Conservation (phyloP, 1,284 basidiomycete genomes). For the Cutaneotrichosporon curvatum region DNA sequence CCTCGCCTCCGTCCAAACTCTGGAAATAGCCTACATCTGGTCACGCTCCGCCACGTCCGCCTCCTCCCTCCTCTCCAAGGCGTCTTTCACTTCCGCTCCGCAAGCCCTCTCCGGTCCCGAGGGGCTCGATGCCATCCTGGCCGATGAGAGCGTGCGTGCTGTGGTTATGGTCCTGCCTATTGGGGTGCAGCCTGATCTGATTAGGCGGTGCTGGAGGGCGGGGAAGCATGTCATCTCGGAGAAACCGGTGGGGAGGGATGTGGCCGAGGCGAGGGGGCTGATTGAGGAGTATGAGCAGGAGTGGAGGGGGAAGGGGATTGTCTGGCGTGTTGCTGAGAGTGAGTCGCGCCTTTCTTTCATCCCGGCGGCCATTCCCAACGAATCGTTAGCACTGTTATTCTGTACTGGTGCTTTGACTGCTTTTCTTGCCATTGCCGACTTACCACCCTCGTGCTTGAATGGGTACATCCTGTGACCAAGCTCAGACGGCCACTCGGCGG, state of each 20-base stretch:
- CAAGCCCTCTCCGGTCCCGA: conserved; percentile 57
- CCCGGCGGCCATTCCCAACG: too few relatives aligned
- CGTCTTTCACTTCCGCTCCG: too few relatives aligned
- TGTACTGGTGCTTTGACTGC: not conserved
- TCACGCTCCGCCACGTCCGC: conserved; percentile 66
- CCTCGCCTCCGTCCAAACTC: conserved; percentile 52
- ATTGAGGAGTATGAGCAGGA: conserved; percentile 59
- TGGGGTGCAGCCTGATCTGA: conserved; percentile 59
- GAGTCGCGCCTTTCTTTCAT: too few relatives aligned
- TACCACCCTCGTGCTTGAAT: too few relatives aligned
- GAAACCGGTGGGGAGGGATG: conserved; percentile 72
- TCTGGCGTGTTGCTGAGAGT: conserved; percentile 80
- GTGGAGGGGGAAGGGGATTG: conserved; percentile 61
- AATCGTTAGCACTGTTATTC: too few relatives aligned
- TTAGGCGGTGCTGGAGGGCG: conserved; percentile 53
- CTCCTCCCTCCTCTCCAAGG: conserved; percentile 47
- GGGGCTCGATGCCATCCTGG: conserved; percentile 58
- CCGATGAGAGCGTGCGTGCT: conserved; percentile 58
- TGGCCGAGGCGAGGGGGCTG: conserved; percentile 57
- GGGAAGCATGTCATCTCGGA: conserved; percentile 74
- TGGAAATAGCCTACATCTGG: conserved; percentile 61
- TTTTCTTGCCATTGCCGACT: not conserved
- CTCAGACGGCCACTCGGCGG: too few relatives aligned
- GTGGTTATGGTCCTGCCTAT: conserved; percentile 75
- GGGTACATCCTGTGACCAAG: too few relatives aligned